Evolutionary conservation across 495 filamentous ascomycete genomes (phyloP).

Genomic region (Xylaria nigripes): DNA sequence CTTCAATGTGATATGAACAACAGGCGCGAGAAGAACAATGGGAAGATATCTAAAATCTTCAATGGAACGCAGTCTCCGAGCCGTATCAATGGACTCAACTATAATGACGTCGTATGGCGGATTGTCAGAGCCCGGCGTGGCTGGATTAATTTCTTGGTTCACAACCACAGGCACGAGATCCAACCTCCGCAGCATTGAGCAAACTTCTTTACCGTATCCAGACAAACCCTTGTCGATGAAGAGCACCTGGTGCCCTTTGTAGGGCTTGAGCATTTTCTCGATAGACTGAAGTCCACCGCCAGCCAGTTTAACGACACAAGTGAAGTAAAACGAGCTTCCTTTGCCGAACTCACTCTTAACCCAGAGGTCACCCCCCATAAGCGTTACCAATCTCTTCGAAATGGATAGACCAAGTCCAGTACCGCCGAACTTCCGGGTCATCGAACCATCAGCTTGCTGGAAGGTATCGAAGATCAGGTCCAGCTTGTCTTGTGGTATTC

Average conservation of each 20-base stretch:
- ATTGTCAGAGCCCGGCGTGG: constrained; percentile 46
- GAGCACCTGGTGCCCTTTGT: constrained; percentile 84
- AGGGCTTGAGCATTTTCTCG: constrained; percentile 75
- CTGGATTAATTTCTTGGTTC: constrained; percentile 50
- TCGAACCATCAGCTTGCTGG: constrained; percentile 97
- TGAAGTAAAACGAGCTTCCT: constrained; percentile 96
- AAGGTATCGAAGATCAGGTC: constrained; percentile 99
- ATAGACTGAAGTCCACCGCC: constrained; percentile 74
- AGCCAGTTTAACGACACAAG: constrained; percentile 83
- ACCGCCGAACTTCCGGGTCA: constrained; percentile 92
- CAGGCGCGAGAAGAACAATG: constrained; percentile 84
- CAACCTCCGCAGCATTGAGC: constrained; percentile 69
- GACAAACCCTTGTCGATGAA: constrained; percentile 94
- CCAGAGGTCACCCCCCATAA: constrained; percentile 98
- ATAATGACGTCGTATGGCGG: constrained; percentile 89
- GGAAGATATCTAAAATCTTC: constrained; percentile 98
- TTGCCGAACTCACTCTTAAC: constrained; percentile 88
- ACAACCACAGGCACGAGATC: constrained; percentile 77
- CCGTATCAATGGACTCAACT: constrained; percentile 88
- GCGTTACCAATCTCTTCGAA: constrained; percentile 86
- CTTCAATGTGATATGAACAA: constrained; percentile 88
- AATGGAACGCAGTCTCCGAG: constrained; percentile 70
- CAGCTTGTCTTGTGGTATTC: constrained; percentile 91
- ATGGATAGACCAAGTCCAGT: constrained; percentile 95
- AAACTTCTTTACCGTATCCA: constrained; percentile 66